Evolutionary conservation across 2,329 filamentous ascomycete species (phyloP), one percentile per base, ranked within the genome.

Genomic region (Aspergillus hortae): DNA sequence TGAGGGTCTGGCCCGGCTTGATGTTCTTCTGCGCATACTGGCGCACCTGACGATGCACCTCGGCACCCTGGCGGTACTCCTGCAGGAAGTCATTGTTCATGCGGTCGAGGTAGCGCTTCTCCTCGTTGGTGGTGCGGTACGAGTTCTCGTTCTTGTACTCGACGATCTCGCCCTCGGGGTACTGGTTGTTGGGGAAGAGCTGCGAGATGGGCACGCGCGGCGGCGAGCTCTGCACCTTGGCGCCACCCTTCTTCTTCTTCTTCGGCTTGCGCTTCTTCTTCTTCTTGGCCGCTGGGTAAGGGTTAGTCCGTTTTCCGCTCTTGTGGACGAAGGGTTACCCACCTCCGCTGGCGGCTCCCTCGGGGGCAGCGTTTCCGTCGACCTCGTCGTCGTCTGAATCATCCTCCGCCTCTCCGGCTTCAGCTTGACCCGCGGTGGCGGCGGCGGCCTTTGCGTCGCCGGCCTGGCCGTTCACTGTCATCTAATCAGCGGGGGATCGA

Each of bases 11-110:
- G 44, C 90, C 90, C 0, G 90, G 90, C 76, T 88, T 88, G 66
- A 94, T 89, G 65, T 80, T 86, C 68, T 86, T 86, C 72, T 90
- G 86, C 3, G 88, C 89, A 81, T 88, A 92, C 70, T 90, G 86
- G 46, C 90, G 86, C 52, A 94, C 90, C 68, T 95, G 88, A 51
- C 90, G 85, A 70, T 95, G 90, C n/a, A 90, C 83, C 73, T 95
- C 90, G n/a, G 90, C 89, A 44, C 84, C 90, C 63, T 92, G 83
- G 56, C 90, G 86, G 70, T 92, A 95, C 65, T 95, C 90, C 55
- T 81, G 78, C 48, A 95, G 73, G 75, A 90, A 92, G 57, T 92
- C 87, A 61, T 83, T 85, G 70, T 90, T 87, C 76, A 90, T 83
- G 64, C 88, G 88, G 70, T 92, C 88, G 49, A 92, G 79, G 65